Base-by-base conservation (phyloP, 192 early-diverging fungal species). In the Rhizophlyctis rosea region DNA sequence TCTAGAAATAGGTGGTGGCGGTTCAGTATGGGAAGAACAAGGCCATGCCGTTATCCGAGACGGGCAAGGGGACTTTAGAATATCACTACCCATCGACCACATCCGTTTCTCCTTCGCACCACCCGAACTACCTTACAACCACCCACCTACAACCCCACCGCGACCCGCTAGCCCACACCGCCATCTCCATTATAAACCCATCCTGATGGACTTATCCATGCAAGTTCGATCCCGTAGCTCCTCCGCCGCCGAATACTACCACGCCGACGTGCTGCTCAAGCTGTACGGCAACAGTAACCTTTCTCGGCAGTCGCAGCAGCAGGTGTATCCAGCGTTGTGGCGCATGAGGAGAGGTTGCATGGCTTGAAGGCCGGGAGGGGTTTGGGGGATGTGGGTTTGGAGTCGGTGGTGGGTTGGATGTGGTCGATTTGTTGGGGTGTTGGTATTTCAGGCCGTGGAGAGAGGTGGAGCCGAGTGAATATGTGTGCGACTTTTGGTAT, bases 401-500 rank as follows among this genome's bases (percentile, higher is more conserved):
- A 44, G 28, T 14, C 59, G 47, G 54, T 21, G 5, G 34, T 13
- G 50, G 4, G 59, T 9, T 47, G 48, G n/a, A 39, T 24, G n/a
- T 54, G 29, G 36, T 18, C 50, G 11, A 7, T 30, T 24, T 7
- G 3, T 28, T 32, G 57, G 31, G 33, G 13, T 21, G 27, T 35
- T 32, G 49, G 4, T 14, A 9, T 29, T 9, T 13, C 35, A 50
- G 55, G 25, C 31, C 33, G 1, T 70, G 63, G 29, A 63, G 49
- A 36, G 47, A 57, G 13, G 51, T 62, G 4, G 71, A 70, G 29
- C 73, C 73, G 5, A 64, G 64, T 51, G 71, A 65, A 35, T 75
- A 75, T 57, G 64, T 74, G 25, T 75, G 73, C 71, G 74, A 75
- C 36, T 49, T 75, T 3, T 75, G 73, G 71, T 73, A 64, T n/a